phyloP scores from a whole-genome alignment of 2,329 filamentous ascomycete genomes.

The Alternaria dauci region DNA sequence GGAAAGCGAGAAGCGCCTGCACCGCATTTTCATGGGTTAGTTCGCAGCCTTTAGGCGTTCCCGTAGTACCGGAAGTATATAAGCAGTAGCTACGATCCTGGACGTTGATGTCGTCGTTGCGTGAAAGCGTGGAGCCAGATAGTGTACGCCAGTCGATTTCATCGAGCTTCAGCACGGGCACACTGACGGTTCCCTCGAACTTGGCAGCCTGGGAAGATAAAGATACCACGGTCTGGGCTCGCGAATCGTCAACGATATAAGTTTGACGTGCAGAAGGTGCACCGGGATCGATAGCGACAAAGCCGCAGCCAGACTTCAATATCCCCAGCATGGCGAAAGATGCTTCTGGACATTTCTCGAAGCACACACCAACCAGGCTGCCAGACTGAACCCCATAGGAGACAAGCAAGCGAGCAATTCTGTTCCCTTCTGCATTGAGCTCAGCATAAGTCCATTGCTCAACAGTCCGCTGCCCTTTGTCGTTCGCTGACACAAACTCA shows the following conservation, averaged over 20 bases:
- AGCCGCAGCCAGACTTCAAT: slow-evolving; percentile 81
- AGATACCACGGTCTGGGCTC: slow-evolving; percentile 69
- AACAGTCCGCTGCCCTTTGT: slow-evolving; percentile 56
- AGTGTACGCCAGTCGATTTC: slow-evolving; percentile 47
- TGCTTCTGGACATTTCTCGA: slow-evolving; percentile 85
- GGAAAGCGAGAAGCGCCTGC: slow-evolving; percentile 88
- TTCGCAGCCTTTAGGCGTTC: slow-evolving; percentile 85
- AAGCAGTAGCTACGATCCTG: slow-evolving; percentile 79
- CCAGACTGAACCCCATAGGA: slow-evolving; percentile 62
- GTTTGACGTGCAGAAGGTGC: slow-evolving; percentile 76
- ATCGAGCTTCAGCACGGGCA: slow-evolving; percentile 59
- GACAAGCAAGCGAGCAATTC: slow-evolving; percentile 71
- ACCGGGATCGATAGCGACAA: slow-evolving; percentile 79
- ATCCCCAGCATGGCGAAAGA: slow-evolving; percentile 84
- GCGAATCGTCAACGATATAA: slow-evolving; percentile 80
- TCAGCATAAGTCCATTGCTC: slow-evolving; percentile 77
- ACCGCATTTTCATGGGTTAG: slow-evolving; percentile 89
- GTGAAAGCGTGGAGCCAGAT: slow-evolving; percentile 44
- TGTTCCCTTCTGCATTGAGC: slow-evolving; percentile 75
- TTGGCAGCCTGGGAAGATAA: slow-evolving; percentile 56
- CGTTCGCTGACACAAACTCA: slow-evolving; percentile 73
- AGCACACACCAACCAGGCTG: slow-evolving; percentile 76
- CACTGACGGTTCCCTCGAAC: slow-evolving; percentile 43
- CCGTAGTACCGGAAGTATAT: slow-evolving; percentile 88
- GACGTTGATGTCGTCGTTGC: slow-evolving; percentile 44